A percentile compares a stretch with the other conserved stretches of the same genome.
Conservation (phyloP, 129 eudicot genomes). For the Centrapalus pauciflorus region DNA sequence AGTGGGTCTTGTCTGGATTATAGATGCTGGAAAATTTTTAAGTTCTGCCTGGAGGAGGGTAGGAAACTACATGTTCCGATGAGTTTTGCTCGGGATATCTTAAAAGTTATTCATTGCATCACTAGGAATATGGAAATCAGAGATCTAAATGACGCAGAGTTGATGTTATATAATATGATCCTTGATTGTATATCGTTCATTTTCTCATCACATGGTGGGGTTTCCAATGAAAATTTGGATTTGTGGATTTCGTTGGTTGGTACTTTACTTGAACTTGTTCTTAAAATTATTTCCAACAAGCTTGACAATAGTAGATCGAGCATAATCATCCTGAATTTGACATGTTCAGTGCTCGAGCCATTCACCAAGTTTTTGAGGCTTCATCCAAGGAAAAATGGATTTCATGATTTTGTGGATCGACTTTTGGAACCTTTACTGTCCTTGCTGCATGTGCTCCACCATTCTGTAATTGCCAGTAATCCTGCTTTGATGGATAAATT, state of each 20-base stretch:
- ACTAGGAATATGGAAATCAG: conserved; percentile 29
- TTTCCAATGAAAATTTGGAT: conserved; percentile 68
- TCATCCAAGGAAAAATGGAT: conserved; percentile 73
- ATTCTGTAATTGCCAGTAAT: conserved; percentile 11
- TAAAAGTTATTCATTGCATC: conserved; percentile 61
- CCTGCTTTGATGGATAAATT: conserved; percentile 28
- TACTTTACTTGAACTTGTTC: conserved; percentile 48
- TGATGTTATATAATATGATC: conserved; percentile 37
- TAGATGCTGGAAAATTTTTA: conserved; percentile 82
- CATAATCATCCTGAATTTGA: conserved; percentile 35
- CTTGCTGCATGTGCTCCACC: conserved; percentile 42
- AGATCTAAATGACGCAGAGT: conserved; percentile 21
- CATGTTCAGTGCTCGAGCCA: conserved; percentile 67
- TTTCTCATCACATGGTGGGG: conserved; percentile 65
- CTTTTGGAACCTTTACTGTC: conserved; percentile 72
- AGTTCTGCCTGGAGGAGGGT: conserved; percentile 65
- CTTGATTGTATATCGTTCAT: conserved; percentile 51
- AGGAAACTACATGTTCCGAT: conserved; percentile 35
- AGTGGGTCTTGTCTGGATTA: conserved; percentile 53
- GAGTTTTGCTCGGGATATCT: conserved; percentile 51
- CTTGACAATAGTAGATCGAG: conserved; percentile 29
- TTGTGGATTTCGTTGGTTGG: conserved; percentile 57
- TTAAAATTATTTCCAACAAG: conserved; percentile 26
- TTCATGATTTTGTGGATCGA: conserved; percentile 64
- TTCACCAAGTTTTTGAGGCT: conserved; percentile 69